Base-by-base conservation (phyloP, 768 basidiomycete genomes). In the Lactifluus rugatus region DNA sequence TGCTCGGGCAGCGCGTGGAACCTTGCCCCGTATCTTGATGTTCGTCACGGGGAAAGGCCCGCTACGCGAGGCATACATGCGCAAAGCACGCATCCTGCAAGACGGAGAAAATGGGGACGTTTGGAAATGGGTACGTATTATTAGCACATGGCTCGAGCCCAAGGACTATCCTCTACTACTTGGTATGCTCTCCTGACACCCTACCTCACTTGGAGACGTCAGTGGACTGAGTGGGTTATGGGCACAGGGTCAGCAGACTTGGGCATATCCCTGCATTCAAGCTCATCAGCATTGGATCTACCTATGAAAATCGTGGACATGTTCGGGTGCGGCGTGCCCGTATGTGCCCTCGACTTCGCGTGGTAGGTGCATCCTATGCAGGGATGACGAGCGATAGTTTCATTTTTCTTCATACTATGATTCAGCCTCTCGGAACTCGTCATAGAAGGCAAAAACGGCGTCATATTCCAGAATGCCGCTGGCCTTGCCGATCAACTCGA, bases 271-370 rank as follows among this genome's bases (percentile, higher is more conserved):
- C 72, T 99, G 50, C 96, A 99, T 72, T 81, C 83, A 5, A 94
- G 91, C 69, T 92, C 91, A 0, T 94, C 91, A 2, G 87, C 81
- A 1, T 73, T 93, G 56, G 96, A 99, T 71, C 74, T 99, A 54
- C 96, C 96, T 2, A 99, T 99, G 96, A 99, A 99, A 71, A 84
- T 99, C 5, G 93, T 99, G 7, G 96, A 99, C 70, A 97, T 98
- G 95, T 97, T 98, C 73, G 96, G 96, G 4, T 97, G 94, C 65
- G 87, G 87, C 5, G 75, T 98, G 56, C 95, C 95, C 0, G 96
- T 97, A 8, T 88, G 94, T 61, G 94, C 96, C 0, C 77, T 93
- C 3, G 77, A 84, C 49, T 99, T 95, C 67, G 73, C 77, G 42
- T 95, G 91, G 93, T 94, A 61, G n/a, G 81, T 64, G 13, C 52